A percentile compares a stretch with the other conserved stretches of the same genome.
phyloP scores from a whole-genome alignment of 352 stramenopile genomes.

The Pythium inflatum region DNA sequence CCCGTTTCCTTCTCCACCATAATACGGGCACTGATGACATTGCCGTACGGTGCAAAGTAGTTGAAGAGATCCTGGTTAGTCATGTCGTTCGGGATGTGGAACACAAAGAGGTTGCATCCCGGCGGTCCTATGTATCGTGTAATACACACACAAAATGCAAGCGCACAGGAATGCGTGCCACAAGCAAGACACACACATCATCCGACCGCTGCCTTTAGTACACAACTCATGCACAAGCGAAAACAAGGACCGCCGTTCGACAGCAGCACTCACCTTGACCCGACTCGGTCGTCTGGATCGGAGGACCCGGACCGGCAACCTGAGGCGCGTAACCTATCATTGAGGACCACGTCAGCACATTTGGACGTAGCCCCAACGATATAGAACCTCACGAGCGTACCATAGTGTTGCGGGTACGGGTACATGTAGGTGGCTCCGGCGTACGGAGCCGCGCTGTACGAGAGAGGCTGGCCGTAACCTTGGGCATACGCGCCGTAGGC shows the following conservation, averaged over 20 bases:
- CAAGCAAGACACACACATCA: slow-evolving; percentile 33
- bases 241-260: slow-evolving; percentile 14
- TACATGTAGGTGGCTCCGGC: slow-evolving; percentile 83
- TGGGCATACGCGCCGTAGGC: slow-evolving; percentile 79
- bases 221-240: slow-evolving; percentile 18
- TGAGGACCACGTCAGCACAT: too few relatives aligned
- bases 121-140: slow-evolving; percentile 78
- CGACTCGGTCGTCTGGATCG: slow-evolving; percentile 89
- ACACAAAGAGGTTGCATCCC: slow-evolving; percentile 98
- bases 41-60: slow-evolving; percentile 95
- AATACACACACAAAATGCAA: slow-evolving; percentile 50
- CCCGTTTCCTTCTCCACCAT: slow-evolving; percentile 97
- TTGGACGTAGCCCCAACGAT: too few relatives aligned
- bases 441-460: slow-evolving; percentile 72
- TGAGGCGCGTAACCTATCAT: slow-evolving; percentile 76
- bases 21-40: slow-evolving; percentile 95
- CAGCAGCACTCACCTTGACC: slow-evolving; percentile 68
- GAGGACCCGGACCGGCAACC: slow-evolving; percentile 80
- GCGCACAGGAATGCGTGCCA: slow-evolving; percentile 26
- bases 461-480: slow-evolving; percentile 76
- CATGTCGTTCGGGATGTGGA: slow-evolving; percentile 98
- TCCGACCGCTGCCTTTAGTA: slow-evolving; percentile 34
- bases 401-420: slow-evolving; percentile 81
- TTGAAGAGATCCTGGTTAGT: slow-evolving; percentile 97
- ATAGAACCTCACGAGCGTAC: too few relatives aligned